Base-by-base conservation (phyloP, 106 monocot genomes). In the Amphibolis antarctica region DNA sequence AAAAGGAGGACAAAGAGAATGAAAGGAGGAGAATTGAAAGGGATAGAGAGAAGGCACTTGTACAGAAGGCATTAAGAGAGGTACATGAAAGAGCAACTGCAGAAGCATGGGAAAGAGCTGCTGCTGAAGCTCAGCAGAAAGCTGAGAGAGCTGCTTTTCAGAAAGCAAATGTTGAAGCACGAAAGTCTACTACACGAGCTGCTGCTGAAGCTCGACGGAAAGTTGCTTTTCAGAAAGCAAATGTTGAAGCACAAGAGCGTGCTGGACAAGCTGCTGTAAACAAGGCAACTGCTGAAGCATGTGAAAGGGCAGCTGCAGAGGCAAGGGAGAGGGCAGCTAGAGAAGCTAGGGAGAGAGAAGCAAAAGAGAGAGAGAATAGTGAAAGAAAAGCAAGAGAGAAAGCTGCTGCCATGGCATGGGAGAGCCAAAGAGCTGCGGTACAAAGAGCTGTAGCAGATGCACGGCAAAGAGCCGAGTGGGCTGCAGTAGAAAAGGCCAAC, bases 71-170 rank as follows among this genome's bases (percentile, higher is more conserved):
- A 62, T 82, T 82, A 12, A 77, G 82, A 74, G 96, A 96, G 66
- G 89, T 86, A 55, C 76, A 89, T 49, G 89, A 90, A 63, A 89
- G 94, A 84, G 94, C 94, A 58, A 79, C 78, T 66, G 77, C 85
- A 54, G 86, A 90, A 70, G 89, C 86, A 64, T 80, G 75, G 13
- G 51, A 55, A 64, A 94, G 64, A 74, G 82, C 83, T 60, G 88
- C 63, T 55, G 72, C 69, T 63, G 81, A 76, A 59, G 86, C 89
- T 59, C 83, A 81, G 0, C 61, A 75, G 65, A 83, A 80, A 28
- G 75, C 76, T 49, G 83, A 83, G 50, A 63, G 83, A 75, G 79
- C 79, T 67, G 85, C 89, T 10, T 71, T 89, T 57, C 77, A 83
- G 62, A 85, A 75, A 42, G 85, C 79, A 42, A 64, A 77, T 56